These are phyloP conservation scores for Saturnispora sekii DNA, from an alignment of 805 yeast species.

Conservation along the genomic window DNA sequence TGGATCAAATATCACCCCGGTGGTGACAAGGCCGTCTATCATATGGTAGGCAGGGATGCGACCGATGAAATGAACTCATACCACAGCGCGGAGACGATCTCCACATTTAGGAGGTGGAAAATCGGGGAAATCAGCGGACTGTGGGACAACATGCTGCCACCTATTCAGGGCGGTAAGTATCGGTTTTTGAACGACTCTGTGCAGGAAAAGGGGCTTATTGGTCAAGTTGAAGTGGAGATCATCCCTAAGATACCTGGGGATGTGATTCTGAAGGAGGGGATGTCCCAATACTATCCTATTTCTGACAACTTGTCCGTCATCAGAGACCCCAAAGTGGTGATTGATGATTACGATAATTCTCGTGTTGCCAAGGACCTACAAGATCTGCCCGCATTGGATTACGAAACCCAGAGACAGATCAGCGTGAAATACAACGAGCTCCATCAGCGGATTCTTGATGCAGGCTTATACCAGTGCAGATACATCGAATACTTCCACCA, in stretches of 20 bases:
- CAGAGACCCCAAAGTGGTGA: conserved; percentile 45
- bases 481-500: conserved; percentile 71
- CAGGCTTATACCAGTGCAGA: conserved; percentile 62
- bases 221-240: conserved; percentile 34
- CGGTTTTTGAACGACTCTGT: conserved; percentile 18
- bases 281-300: conserved; percentile 29
- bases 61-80: conserved; percentile 86
- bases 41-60: conserved; percentile 84
- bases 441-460: conserved; percentile 43
- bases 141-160: conserved; percentile 77
- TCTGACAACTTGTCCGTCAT: conserved; percentile 22
- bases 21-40: conserved; percentile 75
- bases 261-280: conserved; percentile 31
- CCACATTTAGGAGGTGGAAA: conserved; percentile 43
- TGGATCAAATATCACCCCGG: conserved; percentile 83
- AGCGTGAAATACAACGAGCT: conserved; percentile 50
- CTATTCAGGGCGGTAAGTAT: conserved; percentile 72
- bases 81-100: conserved; percentile 52
- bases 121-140: conserved; percentile 54
- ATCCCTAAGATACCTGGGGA: conserved; percentile 46
- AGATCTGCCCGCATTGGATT: conserved; percentile 55
- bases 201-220: conserved; percentile 22
- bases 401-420: conserved; percentile 50
- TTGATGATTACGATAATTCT: conserved; percentile 49
- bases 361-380: conserved; percentile 47